Conservation (phyloP, 2,329 filamentous ascomycete species). For the Zasmidium cellare region DNA sequence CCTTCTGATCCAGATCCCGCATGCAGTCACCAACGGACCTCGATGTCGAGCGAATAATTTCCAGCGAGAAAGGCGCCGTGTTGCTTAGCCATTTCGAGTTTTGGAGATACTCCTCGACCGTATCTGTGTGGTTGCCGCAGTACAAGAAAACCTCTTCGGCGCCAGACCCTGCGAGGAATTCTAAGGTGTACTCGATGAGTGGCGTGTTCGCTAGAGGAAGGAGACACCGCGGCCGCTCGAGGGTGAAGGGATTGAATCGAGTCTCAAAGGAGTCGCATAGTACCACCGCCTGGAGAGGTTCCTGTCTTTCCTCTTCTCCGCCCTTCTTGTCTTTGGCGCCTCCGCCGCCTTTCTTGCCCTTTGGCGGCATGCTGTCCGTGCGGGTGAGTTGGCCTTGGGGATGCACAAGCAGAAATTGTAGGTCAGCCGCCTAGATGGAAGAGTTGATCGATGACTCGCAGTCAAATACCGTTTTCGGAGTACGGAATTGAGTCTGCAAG, state of each 20-base stretch:
- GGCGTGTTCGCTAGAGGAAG: conserved; percentile 90
- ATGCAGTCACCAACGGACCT: conserved; percentile 90
- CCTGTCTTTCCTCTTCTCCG: conserved; percentile 60
- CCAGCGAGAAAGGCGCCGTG: conserved; percentile 79
- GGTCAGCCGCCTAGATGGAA: too few species aligned
- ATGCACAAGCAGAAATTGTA: too few species aligned
- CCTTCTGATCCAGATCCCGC: conserved; percentile 85
- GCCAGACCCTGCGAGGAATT: conserved; percentile 91
- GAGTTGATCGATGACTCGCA: too few species aligned
- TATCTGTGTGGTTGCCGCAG: conserved; percentile 80
- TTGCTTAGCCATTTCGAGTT: conserved; percentile 71
- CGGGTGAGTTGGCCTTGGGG: neutral
- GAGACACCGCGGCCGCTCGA: conserved; percentile 90
- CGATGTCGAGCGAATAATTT: conserved; percentile 84
- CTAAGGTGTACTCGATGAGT: conserved; percentile 94
- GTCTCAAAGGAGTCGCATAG: conserved; percentile 95
- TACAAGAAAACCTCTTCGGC: conserved; percentile 95
- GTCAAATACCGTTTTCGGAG: too few species aligned
- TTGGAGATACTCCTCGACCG: conserved; percentile 83
- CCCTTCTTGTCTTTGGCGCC: conserved; percentile 39
- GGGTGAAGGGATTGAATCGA: conserved; percentile 82
- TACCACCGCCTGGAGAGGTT: conserved; percentile 67
- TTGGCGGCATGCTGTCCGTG: conserved; percentile 47
- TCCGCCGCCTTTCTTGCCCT: conserved; percentile 43
- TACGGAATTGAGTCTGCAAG: too few species aligned